Evolutionary conservation across 345 rosid species (phyloP).

Genomic region (Noccaea bulbosa): DNA sequence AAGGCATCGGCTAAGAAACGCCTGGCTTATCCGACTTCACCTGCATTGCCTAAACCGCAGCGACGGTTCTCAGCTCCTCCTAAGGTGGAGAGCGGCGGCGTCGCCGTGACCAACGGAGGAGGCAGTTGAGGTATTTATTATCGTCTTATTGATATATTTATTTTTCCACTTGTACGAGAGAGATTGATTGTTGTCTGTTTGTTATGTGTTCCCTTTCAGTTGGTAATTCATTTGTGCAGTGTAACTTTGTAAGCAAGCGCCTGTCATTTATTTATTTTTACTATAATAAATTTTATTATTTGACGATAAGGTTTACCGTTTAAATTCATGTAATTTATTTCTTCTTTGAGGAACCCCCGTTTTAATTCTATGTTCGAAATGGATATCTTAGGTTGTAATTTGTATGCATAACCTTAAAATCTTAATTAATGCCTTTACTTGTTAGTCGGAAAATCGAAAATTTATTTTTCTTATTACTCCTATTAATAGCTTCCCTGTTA

Average conservation of each 20-base stretch:
- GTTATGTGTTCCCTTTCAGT: constrained; percentile 12
- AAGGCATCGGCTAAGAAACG: constrained; percentile 73
- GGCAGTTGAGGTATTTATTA: constrained; percentile 40
- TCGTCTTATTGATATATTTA: neutral
- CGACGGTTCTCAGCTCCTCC: constrained; percentile 83
- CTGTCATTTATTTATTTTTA: constrained; percentile 38
- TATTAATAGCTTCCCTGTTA: too few relatives aligned
- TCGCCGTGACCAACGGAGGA: constrained; percentile 51
- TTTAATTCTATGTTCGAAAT: neutral
- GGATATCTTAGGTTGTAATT: neutral
- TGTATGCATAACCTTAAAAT: neutral
- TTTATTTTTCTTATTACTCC: too few relatives aligned
- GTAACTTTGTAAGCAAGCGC: constrained; percentile 46
- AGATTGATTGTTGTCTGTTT: constrained; percentile 29
- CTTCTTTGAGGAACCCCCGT: neutral
- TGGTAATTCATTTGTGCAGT: constrained; percentile 48
- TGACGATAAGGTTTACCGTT: constrained; percentile 26
- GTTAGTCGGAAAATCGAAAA: too few relatives aligned
- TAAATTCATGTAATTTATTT: constrained; percentile 1
- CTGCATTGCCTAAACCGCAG: constrained; percentile 60
- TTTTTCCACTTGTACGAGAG: constrained; percentile 37
- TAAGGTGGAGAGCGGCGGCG: constrained; percentile 59
- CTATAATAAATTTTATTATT: constrained; percentile 19
- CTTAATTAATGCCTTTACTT: too few relatives aligned
- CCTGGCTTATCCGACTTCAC: constrained; percentile 78